Conservation (phyloP, 2,329 filamentous ascomycete genomes). For the Aspergillus alliaceus region DNA sequence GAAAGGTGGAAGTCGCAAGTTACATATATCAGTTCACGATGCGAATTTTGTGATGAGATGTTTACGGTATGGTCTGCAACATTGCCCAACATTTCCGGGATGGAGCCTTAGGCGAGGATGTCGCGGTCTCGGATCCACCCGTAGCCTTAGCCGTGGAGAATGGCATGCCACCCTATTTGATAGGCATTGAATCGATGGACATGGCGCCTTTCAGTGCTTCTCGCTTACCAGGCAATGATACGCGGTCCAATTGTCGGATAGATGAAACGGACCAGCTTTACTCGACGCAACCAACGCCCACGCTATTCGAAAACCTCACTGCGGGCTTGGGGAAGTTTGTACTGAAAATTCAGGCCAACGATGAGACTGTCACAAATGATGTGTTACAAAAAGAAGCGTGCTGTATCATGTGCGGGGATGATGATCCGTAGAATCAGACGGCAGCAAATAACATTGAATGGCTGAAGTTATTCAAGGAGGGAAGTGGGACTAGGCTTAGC, state of each 20-base stretch:
- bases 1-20: constrained; percentile 50
- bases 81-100: constrained; percentile 37
- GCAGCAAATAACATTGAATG: constrained; percentile 34
- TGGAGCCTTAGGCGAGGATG: constrained; percentile 35
- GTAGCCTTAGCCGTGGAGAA: constrained; percentile 38
- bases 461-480: constrained; percentile 30
- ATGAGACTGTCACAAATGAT: constrained; percentile 27
- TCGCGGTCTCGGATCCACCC: constrained; percentile 30
- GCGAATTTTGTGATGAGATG: constrained; percentile 34
- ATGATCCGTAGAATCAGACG: constrained; percentile 40
- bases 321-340: constrained; percentile 15
- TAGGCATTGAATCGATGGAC: constrained; percentile 27
- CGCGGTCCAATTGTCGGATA: neutral
- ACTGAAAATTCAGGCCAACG: constrained; percentile 23
- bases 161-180: constrained; percentile 38
- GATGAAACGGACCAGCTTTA: neutral
- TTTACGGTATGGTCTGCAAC: constrained; percentile 36
- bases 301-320: constrained; percentile 19
- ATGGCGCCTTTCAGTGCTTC: constrained; percentile 17
- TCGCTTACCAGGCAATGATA: neutral
- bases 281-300: constrained; percentile 25
- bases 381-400: constrained; percentile 34
- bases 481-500: constrained; percentile 10
- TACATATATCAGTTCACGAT: constrained; percentile 46
- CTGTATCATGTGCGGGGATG: constrained; percentile 30